Evolutionary conservation across 805 yeast species (phyloP).

Genomic region (Pichia eremophila): DNA sequence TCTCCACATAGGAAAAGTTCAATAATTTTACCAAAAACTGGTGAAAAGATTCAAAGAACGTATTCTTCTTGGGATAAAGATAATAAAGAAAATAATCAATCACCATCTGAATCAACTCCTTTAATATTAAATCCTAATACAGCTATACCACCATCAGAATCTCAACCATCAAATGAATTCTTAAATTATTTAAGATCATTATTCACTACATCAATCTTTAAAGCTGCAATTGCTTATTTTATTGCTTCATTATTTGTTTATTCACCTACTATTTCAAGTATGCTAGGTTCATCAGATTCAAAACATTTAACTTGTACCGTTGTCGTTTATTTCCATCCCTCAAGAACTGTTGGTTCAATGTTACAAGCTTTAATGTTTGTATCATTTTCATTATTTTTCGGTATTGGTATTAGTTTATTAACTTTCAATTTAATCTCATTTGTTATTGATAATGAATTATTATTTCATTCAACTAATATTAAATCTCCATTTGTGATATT

Average conservation of each 20-base stretch:
- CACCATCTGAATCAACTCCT: neutral
- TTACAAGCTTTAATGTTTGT: slow-evolving; percentile 63
- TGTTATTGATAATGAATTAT: neutral
- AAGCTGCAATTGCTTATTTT: slow-evolving; percentile 67
- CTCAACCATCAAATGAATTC: neutral
- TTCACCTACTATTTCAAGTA: slow-evolving; percentile 35
- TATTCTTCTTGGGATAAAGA: slow-evolving; percentile 21
- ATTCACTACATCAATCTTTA: slow-evolving; percentile 25
- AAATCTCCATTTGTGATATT: slow-evolving; percentile 1
- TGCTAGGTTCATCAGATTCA: slow-evolving; percentile 58
- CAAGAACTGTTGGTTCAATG: slow-evolving; percentile 74
- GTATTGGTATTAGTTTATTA: slow-evolving; percentile 8
- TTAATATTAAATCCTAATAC: neutral
- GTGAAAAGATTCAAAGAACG: slow-evolving; percentile 25
- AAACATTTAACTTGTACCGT: slow-evolving; percentile 79
- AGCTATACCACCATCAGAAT: neutral
- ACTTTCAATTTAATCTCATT: slow-evolving; percentile 2
- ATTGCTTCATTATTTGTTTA: slow-evolving; percentile 69
- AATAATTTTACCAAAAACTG: slow-evolving; percentile 37
- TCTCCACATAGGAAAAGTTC: slow-evolving; percentile 24
- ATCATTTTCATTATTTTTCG: slow-evolving; percentile 40
- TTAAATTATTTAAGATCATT: neutral
- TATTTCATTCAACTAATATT: neutral
- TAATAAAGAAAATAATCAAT: slow-evolving; percentile 1
- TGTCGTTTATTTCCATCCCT: slow-evolving; percentile 78